These are phyloP conservation scores for Pythium biforme DNA, from an alignment of 352 stramenopile species.

Conservation along the genomic window DNA sequence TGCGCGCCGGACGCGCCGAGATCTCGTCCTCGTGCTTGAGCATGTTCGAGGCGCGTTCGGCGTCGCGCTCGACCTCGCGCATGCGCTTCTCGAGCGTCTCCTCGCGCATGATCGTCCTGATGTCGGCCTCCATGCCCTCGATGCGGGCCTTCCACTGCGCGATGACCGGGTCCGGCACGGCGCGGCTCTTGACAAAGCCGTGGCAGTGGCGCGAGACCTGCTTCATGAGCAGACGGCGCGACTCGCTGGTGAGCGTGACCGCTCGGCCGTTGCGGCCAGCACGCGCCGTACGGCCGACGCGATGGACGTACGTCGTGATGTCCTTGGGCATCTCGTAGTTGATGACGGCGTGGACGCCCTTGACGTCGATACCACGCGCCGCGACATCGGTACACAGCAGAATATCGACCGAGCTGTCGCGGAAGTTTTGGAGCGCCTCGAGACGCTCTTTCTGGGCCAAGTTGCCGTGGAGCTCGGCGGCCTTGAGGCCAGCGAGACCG, in stretches of 20 bases:
- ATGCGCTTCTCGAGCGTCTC: slow-evolving; percentile 90
- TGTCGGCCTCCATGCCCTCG: slow-evolving; percentile 75
- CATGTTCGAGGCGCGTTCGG: slow-evolving; percentile 87
- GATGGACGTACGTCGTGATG: slow-evolving; percentile 98
- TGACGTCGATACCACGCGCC: slow-evolving; percentile 98
- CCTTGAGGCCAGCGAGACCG: slow-evolving; percentile 94
- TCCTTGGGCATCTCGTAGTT: slow-evolving; percentile 99
- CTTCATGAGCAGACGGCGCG: slow-evolving; percentile 92
- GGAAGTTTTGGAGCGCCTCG: slow-evolving; percentile 95
- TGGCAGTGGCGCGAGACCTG: slow-evolving; percentile 89
- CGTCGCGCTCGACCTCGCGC: slow-evolving; percentile 88
- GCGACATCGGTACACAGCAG: slow-evolving; percentile 98
- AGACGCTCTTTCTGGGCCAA: slow-evolving; percentile 96
- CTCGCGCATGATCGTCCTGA: slow-evolving; percentile 83
- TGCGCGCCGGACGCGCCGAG: slow-evolving; percentile 74
- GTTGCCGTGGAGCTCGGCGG: slow-evolving; percentile 98
- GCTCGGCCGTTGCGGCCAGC: slow-evolving; percentile 92
- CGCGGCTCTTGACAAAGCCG: slow-evolving; percentile 89
- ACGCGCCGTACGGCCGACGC: slow-evolving; percentile 97
- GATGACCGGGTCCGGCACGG: slow-evolving; percentile 87
- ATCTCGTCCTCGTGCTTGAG: slow-evolving; percentile 92
- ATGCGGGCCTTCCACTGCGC: slow-evolving; percentile 85
- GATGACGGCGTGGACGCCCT: slow-evolving; percentile 97
- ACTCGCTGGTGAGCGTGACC: slow-evolving; percentile 90
- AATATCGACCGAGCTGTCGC: slow-evolving; percentile 93